A percentile compares a stretch with the other conserved stretches of the same genome.
These are phyloP conservation scores for Boletus sp. DNA, from an alignment of 1,284 basidiomycete species.

Conservation along the genomic window DNA sequence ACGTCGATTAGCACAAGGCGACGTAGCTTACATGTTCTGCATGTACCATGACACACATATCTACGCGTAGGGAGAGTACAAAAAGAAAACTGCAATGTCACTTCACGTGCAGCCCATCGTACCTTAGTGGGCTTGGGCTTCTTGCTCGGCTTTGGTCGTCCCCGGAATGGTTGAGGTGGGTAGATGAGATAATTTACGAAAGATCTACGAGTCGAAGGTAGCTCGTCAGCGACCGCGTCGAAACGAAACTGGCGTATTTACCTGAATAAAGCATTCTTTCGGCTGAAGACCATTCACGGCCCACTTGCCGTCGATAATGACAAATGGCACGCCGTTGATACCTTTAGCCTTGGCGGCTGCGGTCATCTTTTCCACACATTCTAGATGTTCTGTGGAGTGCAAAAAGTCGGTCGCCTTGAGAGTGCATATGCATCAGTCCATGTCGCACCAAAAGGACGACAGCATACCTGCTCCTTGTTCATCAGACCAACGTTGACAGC, in stretches of 20 bases:
- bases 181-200: constrained; percentile 34
- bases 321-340: constrained; percentile 79
- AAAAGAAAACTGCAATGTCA: not conserved
- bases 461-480: constrained; percentile 58
- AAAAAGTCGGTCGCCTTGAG: constrained; percentile 60
- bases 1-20: too few species aligned
- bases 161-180: constrained; percentile 8
- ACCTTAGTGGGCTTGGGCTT: constrained; percentile 5
- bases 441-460: not conserved
- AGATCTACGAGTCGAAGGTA: constrained; percentile 26
- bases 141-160: not conserved
- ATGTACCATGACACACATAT: too few species aligned
- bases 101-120: not conserved
- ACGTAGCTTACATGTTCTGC: too few species aligned
- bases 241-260: constrained; percentile 27
- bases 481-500: constrained; percentile 63
- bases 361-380: constrained; percentile 67
- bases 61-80: not conserved
- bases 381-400: constrained; percentile 62
- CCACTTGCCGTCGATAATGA: constrained; percentile 79
- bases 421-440: not conserved
- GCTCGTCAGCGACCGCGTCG: not conserved
- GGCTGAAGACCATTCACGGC: constrained; percentile 76
- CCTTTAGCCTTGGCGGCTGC: constrained; percentile 67
- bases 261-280: constrained; percentile 73